A percentile compares a stretch with the other conserved stretches of the same genome.
Conservation (phyloP, 768 basidiomycete genomes). For the Tylopilus sp. region DNA sequence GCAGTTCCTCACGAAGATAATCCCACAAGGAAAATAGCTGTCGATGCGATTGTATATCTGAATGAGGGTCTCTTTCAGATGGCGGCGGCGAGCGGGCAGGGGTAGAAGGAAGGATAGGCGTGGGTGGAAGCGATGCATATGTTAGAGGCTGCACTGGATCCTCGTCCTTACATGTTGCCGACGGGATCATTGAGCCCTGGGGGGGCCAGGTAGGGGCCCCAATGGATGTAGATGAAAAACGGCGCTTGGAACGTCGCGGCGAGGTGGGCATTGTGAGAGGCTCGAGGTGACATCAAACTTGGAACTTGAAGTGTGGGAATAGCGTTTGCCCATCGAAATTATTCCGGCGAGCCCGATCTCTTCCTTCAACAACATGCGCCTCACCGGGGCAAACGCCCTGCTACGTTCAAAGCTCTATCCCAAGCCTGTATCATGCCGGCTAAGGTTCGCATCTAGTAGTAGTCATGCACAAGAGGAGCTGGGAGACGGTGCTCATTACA, state of each 20-base stretch:
- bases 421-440: conserved; percentile 31
- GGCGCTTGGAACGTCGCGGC: conserved; percentile 32
- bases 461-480: conserved; percentile 41
- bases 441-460: conserved; percentile 43
- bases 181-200: conserved; percentile 7
- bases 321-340: neutral
- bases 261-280: conserved; percentile 28
- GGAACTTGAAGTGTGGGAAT: conserved; percentile 24
- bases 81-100: conserved; percentile 27
- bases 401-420: conserved; percentile 33
- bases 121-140: conserved; percentile 73
- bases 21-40: conserved; percentile 87
- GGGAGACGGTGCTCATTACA: conserved; percentile 42
- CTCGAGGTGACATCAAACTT: neutral
- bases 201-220: conserved; percentile 22
- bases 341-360: too few relatives aligned
- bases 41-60: conserved; percentile 20
- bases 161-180: conserved; percentile 16
- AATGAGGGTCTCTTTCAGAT: conserved; percentile 10
- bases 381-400: conserved; percentile 38
- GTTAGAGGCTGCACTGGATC: conserved; percentile 40
- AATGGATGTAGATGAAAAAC: conserved; percentile 30
- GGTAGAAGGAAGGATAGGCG: conserved; percentile 57
- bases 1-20: conserved; percentile 81
- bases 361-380: conserved; percentile 16